A percentile compares a stretch with the other conserved stretches of the same genome.
phyloP scores from a whole-genome alignment of 2,329 filamentous ascomycete species.

The Aspergillus uvarum region DNA sequence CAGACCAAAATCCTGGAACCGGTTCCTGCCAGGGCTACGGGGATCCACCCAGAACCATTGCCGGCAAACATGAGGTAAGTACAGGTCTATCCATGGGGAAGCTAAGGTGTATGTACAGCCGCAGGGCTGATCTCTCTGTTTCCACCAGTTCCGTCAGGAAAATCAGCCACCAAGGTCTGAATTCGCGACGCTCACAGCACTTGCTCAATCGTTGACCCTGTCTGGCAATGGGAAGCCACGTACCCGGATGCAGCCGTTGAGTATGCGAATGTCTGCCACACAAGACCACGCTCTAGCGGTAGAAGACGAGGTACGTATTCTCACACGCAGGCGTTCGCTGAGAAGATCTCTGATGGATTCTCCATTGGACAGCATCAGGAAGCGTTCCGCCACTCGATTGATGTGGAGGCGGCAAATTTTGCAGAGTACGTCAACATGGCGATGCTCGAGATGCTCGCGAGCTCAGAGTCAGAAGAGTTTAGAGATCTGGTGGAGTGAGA shows the following conservation, averaged over 20 bases:
- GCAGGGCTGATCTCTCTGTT: not conserved
- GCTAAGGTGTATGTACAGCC: not conserved
- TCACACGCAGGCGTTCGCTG: not conserved
- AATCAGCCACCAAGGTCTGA: not conserved
- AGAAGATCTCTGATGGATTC: not conserved
- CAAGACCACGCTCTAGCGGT: not conserved
- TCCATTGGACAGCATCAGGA: not conserved
- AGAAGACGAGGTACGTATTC: not conserved
- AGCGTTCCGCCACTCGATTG: not conserved
- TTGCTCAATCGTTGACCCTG: not conserved
- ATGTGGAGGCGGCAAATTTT: constrained; percentile 2
- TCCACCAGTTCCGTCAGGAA: not conserved
- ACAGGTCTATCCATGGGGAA: not conserved
- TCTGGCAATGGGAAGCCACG: not conserved
- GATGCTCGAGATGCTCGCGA: not conserved
- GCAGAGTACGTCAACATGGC: constrained; percentile 1
- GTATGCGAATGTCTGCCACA: not conserved
- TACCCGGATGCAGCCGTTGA: not conserved
- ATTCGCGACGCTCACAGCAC: not conserved
- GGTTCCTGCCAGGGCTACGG: not conserved
- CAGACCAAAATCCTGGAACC: not conserved
- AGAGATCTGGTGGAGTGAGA: not conserved
- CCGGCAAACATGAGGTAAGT: not conserved
- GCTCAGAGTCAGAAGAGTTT: not conserved
- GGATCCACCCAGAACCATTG: not conserved